Evolutionary conservation across 83 land plant genomes (phyloP).

Genomic region (Thuja plicata): DNA sequence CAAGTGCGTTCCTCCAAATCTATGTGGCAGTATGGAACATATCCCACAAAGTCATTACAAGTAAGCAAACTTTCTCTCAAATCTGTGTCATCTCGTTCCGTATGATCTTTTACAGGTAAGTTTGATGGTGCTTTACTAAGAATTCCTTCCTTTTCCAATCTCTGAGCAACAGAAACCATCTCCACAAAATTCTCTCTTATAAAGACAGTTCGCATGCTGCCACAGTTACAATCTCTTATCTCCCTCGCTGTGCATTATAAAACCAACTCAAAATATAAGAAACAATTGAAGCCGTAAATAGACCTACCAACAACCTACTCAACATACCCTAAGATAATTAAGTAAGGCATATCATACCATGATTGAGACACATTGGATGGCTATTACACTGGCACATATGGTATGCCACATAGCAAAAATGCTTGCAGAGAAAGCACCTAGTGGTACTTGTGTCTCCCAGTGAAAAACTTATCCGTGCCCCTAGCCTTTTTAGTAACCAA

Average conservation of each 20-base stretch:
- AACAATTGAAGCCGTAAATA: background rate
- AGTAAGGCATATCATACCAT: constrained; percentile 51
- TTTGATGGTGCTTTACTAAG: constrained; percentile 20
- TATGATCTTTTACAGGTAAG: constrained; percentile 14
- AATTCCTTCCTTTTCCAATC: constrained; percentile 49
- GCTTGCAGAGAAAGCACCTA: constrained; percentile 72
- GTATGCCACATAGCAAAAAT: constrained; percentile 73
- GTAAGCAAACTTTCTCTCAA: background rate
- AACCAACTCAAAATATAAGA: background rate
- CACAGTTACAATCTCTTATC: constrained; percentile 52
- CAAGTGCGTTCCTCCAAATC: background rate
- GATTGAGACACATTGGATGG: constrained; percentile 78
- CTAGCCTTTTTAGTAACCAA: constrained; percentile 53
- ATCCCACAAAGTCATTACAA: constrained; percentile 2
- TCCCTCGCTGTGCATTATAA: constrained; percentile 35
- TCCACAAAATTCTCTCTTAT: constrained; percentile 54
- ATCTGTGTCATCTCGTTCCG: background rate
- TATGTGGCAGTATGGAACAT: constrained; percentile 8
- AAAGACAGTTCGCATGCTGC: constrained; percentile 27
- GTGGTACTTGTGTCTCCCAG: constrained; percentile 22
- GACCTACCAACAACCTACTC: background rate
- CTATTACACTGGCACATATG: constrained; percentile 53
- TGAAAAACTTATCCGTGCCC: constrained; percentile 31
- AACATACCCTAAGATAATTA: background rate
- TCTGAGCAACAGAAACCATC: constrained; percentile 59